Evolutionary conservation across 345 rosid genomes (phyloP).

Genomic region (Melaleuca alternifolia): DNA sequence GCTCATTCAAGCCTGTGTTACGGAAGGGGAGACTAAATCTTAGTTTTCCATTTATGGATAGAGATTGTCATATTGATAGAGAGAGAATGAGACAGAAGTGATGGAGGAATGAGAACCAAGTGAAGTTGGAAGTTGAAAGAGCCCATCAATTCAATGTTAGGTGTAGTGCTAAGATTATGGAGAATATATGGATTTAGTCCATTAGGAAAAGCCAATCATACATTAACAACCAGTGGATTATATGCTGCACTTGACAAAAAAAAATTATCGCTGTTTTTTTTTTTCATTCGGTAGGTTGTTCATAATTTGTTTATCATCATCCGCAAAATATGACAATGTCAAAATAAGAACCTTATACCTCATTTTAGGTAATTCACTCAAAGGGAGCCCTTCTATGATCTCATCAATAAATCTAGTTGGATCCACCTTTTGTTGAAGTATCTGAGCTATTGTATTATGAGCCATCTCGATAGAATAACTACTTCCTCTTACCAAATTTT

Average conservation of each 20-base stretch:
- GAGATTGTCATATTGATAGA: not conserved
- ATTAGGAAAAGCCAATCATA: not conserved
- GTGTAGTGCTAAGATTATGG: not conserved
- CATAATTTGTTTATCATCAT: not conserved
- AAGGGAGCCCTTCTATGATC: not conserved
- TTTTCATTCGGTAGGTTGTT: not conserved
- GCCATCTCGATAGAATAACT: not conserved
- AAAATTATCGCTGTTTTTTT: not conserved
- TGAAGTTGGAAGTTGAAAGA: not conserved
- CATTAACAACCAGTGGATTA: not conserved
- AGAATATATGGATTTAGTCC: not conserved
- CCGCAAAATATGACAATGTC: not conserved
- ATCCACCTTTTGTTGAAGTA: not conserved
- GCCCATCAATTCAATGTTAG: not conserved
- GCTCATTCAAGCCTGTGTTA: not conserved
- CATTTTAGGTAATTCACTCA: not conserved
- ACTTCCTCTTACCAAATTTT: not conserved
- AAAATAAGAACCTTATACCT: not conserved
- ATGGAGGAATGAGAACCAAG: constrained; percentile 8
- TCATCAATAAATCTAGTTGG: not conserved
- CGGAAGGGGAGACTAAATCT: not conserved
- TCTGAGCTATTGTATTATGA: not conserved
- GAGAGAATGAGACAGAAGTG: not conserved
- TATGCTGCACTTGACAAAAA: not conserved
- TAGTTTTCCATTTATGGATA: not conserved